Evolutionary conservation across 176 grass and related monocot genomes (phyloP).

Genomic region (Cymbopogon citratus): DNA sequence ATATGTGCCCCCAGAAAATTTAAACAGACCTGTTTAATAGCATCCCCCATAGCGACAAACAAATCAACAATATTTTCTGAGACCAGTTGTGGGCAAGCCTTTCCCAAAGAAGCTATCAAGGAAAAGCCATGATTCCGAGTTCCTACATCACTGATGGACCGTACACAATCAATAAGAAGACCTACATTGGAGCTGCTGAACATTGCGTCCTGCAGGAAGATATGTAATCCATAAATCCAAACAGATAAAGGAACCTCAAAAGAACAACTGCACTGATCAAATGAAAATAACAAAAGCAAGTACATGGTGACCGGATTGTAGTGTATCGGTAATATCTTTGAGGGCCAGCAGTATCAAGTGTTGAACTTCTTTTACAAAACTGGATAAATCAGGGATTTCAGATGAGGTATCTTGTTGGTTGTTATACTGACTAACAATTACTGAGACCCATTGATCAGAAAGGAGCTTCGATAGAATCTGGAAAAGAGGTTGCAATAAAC

Average conservation of each 20-base stretch:
- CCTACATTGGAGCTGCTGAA: conserved; percentile 49
- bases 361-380: conserved; percentile 56
- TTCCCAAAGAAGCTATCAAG: conserved; percentile 74
- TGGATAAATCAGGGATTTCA: conserved; percentile 36
- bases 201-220: conserved; percentile 59
- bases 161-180: conserved; percentile 57
- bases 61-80: conserved; percentile 69
- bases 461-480: conserved; percentile 65
- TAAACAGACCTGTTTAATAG: conserved; percentile 74
- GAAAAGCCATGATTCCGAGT: conserved; percentile 71
- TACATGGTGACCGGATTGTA: conserved; percentile 47
- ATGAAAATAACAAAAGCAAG: conserved; percentile 15
- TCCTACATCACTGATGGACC: conserved; percentile 41
- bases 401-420: conserved; percentile 28
- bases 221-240: conserved; percentile 23
- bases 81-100: conserved; percentile 50
- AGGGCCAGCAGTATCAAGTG: conserved; percentile 68
- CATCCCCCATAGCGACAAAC: conserved; percentile 79
- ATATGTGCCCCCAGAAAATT: not conserved
- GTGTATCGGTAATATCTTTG: conserved; percentile 85
- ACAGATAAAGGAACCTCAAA: not conserved
- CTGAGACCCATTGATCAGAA: conserved; percentile 47
- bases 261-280: not conserved
- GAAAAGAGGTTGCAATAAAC: conserved; percentile 70
- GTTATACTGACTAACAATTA: conserved; percentile 36